Conservation (phyloP, 768 basidiomycete genomes). For the Suillus decipiens region DNA sequence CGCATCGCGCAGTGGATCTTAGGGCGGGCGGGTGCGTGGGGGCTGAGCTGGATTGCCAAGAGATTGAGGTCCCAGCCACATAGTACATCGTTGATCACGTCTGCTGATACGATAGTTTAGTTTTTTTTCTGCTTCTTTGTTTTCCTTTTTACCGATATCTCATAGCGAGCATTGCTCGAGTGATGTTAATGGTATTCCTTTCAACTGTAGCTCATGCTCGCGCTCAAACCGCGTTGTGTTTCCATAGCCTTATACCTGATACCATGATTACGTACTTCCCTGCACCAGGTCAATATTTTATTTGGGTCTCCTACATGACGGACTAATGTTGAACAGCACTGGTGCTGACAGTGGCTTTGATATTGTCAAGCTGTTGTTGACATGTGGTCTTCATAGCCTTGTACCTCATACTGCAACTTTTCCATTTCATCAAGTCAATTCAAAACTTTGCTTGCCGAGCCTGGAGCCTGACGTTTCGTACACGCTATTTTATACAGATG, state of each 20-base stretch:
- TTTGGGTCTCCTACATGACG: background rate
- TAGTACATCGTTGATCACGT: background rate
- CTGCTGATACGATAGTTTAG: background rate
- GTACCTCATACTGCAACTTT: background rate
- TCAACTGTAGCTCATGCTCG: background rate
- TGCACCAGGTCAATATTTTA: background rate
- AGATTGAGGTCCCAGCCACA: background rate
- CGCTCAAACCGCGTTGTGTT: background rate
- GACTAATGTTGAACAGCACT: background rate
- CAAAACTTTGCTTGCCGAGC: background rate
- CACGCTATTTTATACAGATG: too few relatives aligned
- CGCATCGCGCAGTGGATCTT: conserved; percentile 69
- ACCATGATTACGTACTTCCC: background rate
- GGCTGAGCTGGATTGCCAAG: conserved; percentile 43
- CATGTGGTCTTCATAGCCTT: background rate
- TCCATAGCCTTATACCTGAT: conserved; percentile 5
- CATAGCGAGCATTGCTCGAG: background rate
- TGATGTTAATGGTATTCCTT: background rate
- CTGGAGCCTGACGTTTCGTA: background rate
- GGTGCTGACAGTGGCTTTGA: background rate
- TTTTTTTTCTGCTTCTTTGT: background rate
- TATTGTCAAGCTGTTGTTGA: background rate
- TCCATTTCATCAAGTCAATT: background rate
- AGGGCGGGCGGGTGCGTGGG: conserved; percentile 57
- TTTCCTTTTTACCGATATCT: background rate